Percentiles rank a stretch among this genome's conserved stretches.
These are phyloP conservation scores for Claviceps digitariae DNA, from an alignment of 2,329 filamentous ascomycete genomes.

Conservation along the genomic window DNA sequence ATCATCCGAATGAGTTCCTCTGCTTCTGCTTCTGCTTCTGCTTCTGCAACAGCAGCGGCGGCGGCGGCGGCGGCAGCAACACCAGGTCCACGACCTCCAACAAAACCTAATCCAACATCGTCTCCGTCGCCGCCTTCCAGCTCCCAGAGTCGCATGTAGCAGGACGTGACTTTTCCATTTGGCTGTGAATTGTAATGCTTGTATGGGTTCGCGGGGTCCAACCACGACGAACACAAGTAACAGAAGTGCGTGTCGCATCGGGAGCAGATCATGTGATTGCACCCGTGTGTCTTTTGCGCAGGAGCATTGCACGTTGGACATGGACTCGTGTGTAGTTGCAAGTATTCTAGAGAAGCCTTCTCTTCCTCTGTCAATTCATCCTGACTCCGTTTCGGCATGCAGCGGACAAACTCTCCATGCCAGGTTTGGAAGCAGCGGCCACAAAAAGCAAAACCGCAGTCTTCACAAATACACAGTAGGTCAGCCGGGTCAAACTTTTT, in stretches of 20 bases:
- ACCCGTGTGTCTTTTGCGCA: slow-evolving; percentile 82
- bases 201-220: slow-evolving; percentile 71
- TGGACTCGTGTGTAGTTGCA: slow-evolving; percentile 66
- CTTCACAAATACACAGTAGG: slow-evolving; percentile 71
- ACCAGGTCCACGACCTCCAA: slow-evolving; percentile 20
- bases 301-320: slow-evolving; percentile 81
- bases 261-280: slow-evolving; percentile 94
- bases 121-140: slow-evolving; percentile 65
- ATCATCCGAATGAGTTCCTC: background rate
- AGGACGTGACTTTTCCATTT: slow-evolving; percentile 40
- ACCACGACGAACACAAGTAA: slow-evolving; percentile 83
- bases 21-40: background rate
- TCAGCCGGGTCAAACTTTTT: slow-evolving; percentile 37
- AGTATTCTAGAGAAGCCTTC: slow-evolving; percentile 72
- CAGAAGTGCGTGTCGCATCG: slow-evolving; percentile 89
- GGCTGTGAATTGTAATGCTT: slow-evolving; percentile 66
- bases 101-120: slow-evolving; percentile 32
- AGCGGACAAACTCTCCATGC: slow-evolving; percentile 76
- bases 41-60: background rate
- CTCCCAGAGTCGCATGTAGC: slow-evolving; percentile 84
- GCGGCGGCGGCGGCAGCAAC: background rate
- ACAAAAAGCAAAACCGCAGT: slow-evolving; percentile 86
- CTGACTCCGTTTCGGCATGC: slow-evolving; percentile 49
- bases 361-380: slow-evolving; percentile 72
- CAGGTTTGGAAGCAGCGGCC: slow-evolving; percentile 57